These are phyloP conservation scores for Zygosaccharomyces gambellarensis DNA, from an alignment of 805 yeast species.

Conservation along the genomic window DNA sequence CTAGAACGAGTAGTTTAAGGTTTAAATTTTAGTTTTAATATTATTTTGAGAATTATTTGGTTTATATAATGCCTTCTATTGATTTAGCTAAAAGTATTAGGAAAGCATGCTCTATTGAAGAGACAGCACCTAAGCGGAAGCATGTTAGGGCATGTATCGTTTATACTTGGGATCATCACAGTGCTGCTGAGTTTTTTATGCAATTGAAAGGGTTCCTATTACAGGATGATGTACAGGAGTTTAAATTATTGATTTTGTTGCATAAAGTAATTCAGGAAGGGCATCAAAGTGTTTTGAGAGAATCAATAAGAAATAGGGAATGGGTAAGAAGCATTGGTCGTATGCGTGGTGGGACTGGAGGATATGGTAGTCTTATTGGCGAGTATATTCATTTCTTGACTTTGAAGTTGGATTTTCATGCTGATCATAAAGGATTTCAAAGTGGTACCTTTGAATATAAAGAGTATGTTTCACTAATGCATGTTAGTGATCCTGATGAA, in stretches of 20 bases:
- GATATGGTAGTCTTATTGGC: conserved; percentile 67
- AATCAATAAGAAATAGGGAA: conserved; percentile 70
- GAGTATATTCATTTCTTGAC: conserved; percentile 71
- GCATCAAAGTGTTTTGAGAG: conserved; percentile 77
- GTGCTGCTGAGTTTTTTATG: conserved; percentile 80
- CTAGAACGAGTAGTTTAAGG: not conserved
- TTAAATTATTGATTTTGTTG: conserved; percentile 77
- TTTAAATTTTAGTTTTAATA: too few relatives aligned
- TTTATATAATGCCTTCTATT: conserved; percentile 24
- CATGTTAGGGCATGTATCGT: conserved; percentile 95
- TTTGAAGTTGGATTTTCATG: conserved; percentile 75
- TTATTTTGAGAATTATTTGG: not conserved
- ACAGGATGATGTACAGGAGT: conserved; percentile 75
- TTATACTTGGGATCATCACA: conserved; percentile 92
- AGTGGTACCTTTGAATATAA: conserved; percentile 95
- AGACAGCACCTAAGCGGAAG: conserved; percentile 89
- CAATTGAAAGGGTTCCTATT: conserved; percentile 74
- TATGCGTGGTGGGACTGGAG: conserved; percentile 40
- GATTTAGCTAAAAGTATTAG: conserved; percentile 43
- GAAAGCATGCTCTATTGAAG: conserved; percentile 83
- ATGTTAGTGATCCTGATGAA: conserved; percentile 90
- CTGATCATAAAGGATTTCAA: conserved; percentile 71
- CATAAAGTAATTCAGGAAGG: conserved; percentile 98
- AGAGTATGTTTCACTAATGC: conserved; percentile 82
- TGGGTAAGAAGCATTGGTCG: conserved; percentile 74